Base-by-base conservation (phyloP, 345 rosid species). In the Arabis alpina region DNA sequence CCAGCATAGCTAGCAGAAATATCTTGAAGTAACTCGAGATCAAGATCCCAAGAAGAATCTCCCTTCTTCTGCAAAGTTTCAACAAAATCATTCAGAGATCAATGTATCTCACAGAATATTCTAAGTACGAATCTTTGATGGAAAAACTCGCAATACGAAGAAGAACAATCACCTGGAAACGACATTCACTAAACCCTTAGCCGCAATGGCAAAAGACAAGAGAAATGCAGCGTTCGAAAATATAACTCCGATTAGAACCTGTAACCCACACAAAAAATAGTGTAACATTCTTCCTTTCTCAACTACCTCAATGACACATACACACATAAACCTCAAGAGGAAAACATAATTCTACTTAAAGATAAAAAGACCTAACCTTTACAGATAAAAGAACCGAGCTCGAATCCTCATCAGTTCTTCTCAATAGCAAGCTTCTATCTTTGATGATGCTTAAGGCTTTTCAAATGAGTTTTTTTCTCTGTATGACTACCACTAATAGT, bases 1-100 rank as follows among this genome's bases (percentile, higher is more conserved):
- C 96, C 93, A 86, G 82, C 89, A 83, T 87, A 39, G 90, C 81
- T 56, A 85, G 51, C 57, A 86, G 84, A 63, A 82, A 82, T 64
- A 88, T 79, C 87, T 87, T 90, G 76, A 82, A 86, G 81, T 86
- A 91, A 80, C 96, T 93, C 36, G 94, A 93, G 77, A 93, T 79
- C 44, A 88, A 68, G 49, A 87, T 70, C 13, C 87, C 86, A 14
- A 84, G 77, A 41, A 83, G 41, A 77, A 86, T 43, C 54, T 86
- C 83, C 63, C 78, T 81, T 67, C 48, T 68, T 72, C 80, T 77
- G 70, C 48, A 41, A 54, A 45, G 4, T 65, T 43, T 48, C 16
- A 23, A 14, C 32, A 56, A 28, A 47, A 13, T 10, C 15, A 52
- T 61, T 23, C 14, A 47, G 3, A 63, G 15, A 11, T 53, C 70